Conservation (phyloP, 1,284 basidiomycete species). For the Cutaneotrichosporon daszewskae region DNA sequence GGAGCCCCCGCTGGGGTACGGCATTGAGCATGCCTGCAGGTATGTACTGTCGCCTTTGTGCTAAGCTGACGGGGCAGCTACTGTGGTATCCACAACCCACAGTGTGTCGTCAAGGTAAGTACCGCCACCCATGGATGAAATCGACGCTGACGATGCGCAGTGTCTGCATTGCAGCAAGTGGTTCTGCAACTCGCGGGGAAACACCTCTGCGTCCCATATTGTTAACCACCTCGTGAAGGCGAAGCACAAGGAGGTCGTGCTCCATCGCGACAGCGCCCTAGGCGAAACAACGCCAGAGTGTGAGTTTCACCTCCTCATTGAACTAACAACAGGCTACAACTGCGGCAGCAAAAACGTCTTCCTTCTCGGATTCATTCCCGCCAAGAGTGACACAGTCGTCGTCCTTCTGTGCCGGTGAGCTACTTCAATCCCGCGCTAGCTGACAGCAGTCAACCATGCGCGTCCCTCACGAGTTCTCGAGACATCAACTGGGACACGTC, state of each 20-base stretch:
- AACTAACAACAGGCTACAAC: constrained; percentile 61
- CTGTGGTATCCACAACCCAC: constrained; percentile 97
- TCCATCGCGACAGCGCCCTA: constrained; percentile 90
- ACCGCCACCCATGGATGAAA: neutral
- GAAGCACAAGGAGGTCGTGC: constrained; percentile 96
- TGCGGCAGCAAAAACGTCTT: constrained; percentile 99
- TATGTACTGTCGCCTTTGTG: constrained; percentile 44
- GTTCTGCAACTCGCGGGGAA: constrained; percentile 99
- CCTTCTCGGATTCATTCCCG: constrained; percentile 97
- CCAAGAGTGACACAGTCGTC: constrained; percentile 97
- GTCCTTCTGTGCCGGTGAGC: constrained; percentile 90
- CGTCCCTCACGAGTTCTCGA: constrained; percentile 77
- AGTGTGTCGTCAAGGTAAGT: constrained; percentile 78
- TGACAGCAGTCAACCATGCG: constrained; percentile 79
- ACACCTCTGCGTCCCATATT: constrained; percentile 96
- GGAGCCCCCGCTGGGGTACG: constrained; percentile 68
- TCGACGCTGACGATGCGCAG: constrained; percentile 22
- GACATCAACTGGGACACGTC: constrained; percentile 98
- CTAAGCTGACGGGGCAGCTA: constrained; percentile 57
- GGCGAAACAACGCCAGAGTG: constrained; percentile 97
- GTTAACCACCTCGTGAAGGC: constrained; percentile 97
- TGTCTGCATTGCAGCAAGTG: constrained; percentile 94
- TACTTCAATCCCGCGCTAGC: neutral
- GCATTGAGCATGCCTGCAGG: constrained; percentile 92
- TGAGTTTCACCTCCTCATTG: constrained; percentile 16